Evolutionary conservation across 2,329 filamentous ascomycete species (phyloP), one percentile per base, ranked within the genome.

Genomic region (Aspergillus sp.): DNA sequence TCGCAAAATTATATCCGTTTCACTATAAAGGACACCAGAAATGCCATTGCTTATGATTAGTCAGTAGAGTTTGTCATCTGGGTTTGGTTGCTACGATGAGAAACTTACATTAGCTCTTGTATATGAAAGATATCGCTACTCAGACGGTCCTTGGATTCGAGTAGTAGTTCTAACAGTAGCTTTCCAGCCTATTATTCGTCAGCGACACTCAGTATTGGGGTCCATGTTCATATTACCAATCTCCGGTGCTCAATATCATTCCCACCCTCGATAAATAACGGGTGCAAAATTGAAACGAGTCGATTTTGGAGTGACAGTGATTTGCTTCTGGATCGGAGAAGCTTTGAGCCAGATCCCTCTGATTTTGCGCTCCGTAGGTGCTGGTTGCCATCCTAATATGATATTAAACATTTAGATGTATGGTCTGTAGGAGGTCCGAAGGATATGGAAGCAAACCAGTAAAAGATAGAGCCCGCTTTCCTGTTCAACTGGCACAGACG

Each of bases 171-270:
- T 11, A 53, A 39, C 5, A 62, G 35, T 11, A 54, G 39, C 35
- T 57, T 59, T 1, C 58, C 59, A 13, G 50, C 48, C 59, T 62
- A 27, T 27, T 32, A 30, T 28, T 11, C 9, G 11, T 56, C 27
- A 57, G 51, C 27, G n/a, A 37, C 30, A 33, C 12, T 33, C 10
- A 34, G n/a, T n/a, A 12, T 31, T n/a, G 5, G 27, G 12, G 11
- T 19, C 7, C 8, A 10, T 7, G 9, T 9, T n/a, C 4, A 12
- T 9, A 40, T 38, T 49, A 62, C 57, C 48, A 55, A 46, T 53
- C 51, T 52, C 33, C 45, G 44, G 9, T 40, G 13, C 10, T 13
- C 12, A 13, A 33, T 33, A 12, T 34, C 29, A 6, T 12, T 40
- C 5, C n/a, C 26, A 19, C 33, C 43, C 13, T 47, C 37, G 5